Evolutionary conservation across 176 grass and related monocot genomes (phyloP).

Genomic region (Juncus effusus): DNA sequence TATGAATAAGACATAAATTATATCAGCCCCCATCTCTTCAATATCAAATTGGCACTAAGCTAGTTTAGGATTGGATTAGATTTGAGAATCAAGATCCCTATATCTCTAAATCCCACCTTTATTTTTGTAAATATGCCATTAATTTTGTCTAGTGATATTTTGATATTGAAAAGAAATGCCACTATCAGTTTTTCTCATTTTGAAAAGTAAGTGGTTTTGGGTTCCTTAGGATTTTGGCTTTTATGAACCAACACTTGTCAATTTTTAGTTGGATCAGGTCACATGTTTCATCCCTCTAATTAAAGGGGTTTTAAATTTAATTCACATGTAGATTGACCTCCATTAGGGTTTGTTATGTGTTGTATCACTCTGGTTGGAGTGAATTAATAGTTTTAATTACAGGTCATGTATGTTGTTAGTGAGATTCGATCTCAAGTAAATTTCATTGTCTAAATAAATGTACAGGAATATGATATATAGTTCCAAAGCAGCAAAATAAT

Average conservation of each 20-base stretch:
- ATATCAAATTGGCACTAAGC: conserved; percentile 8
- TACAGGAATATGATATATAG: too few species aligned
- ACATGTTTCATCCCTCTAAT: conserved; percentile 22
- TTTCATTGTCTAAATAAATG: too few species aligned
- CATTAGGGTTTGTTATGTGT: too few species aligned
- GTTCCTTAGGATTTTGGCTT: neutral
- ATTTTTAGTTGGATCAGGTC: conserved; percentile 21
- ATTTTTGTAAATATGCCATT: neutral
- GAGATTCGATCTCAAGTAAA: too few species aligned
- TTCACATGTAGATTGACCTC: conserved; percentile 22
- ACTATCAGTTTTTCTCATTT: neutral
- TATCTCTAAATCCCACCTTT: neutral
- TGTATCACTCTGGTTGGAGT: too few species aligned
- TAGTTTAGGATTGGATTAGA: conserved; percentile 9
- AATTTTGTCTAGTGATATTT: conserved; percentile 11
- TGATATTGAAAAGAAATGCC: neutral
- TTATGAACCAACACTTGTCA: neutral
- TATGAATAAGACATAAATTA: conserved; percentile 2
- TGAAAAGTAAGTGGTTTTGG: neutral
- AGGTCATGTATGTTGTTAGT: too few species aligned
- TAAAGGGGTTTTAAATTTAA: neutral
- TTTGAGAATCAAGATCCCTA: neutral
- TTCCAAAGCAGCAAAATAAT: too few species aligned
- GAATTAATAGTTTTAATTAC: too few species aligned
- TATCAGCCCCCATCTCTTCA: neutral